Conservation (phyloP, 2,329 filamentous ascomycete species). For the Sporothrix brasiliensis region DNA sequence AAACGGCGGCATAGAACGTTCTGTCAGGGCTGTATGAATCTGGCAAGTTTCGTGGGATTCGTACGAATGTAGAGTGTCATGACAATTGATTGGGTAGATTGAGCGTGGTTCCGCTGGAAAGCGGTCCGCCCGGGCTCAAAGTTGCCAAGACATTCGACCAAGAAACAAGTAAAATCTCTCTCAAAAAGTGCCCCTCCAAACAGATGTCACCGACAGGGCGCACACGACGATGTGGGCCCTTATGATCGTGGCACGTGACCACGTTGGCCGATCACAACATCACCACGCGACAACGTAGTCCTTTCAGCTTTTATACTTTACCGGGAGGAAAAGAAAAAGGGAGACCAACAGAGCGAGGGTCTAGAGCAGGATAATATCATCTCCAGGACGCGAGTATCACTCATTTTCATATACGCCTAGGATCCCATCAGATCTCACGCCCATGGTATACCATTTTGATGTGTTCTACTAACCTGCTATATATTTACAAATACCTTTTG, state of each 20-base stretch:
- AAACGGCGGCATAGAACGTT: neutral
- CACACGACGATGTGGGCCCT: conserved; percentile 15
- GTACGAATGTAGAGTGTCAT: too few species aligned
- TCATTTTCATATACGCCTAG: too few species aligned
- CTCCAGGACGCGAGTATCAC: too few species aligned
- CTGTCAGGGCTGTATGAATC: neutral
- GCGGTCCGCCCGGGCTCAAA: neutral
- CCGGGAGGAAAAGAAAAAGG: too few species aligned
- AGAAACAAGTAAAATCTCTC: neutral
- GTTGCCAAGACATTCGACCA: conserved; percentile 1
- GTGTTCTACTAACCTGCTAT: neutral
- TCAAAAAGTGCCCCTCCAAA: neutral
- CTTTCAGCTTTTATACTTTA: too few species aligned
- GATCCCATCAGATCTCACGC: neutral
- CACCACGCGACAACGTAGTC: neutral
- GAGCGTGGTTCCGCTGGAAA: neutral
- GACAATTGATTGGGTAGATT: neutral
- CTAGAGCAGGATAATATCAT: too few species aligned
- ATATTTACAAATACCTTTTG: neutral
- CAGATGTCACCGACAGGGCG: conserved; percentile 18
- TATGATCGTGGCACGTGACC: neutral
- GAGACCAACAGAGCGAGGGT: neutral
- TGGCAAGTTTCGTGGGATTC: neutral
- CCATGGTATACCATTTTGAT: neutral
- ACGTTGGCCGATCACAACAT: neutral